Conservation (phyloP, 257 asterid genomes). For the Leptodermis oblonga region DNA sequence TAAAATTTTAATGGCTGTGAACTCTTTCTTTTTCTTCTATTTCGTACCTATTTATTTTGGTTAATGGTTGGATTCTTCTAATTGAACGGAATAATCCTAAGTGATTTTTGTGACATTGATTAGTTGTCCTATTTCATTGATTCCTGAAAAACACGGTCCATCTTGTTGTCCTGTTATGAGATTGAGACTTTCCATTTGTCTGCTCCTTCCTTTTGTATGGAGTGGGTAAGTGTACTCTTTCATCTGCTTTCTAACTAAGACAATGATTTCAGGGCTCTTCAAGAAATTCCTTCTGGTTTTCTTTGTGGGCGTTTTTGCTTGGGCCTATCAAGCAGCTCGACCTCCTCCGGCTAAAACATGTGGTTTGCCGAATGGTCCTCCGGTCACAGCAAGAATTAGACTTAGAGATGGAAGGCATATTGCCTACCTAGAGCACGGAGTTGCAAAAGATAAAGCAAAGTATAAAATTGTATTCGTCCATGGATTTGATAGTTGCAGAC, state of each 20-base stretch:
- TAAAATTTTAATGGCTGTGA: too few species aligned
- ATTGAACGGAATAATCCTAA: too few species aligned
- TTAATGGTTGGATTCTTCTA: too few species aligned
- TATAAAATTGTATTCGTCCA: constrained; percentile 66
- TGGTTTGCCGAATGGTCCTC: constrained; percentile 66
- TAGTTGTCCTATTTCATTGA: too few species aligned
- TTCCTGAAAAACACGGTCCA: too few species aligned
- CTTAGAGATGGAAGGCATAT: constrained; percentile 77
- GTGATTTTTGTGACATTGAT: not conserved
- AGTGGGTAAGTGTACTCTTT: not conserved
- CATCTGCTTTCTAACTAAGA: constrained; percentile 2
- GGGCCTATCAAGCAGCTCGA: constrained; percentile 63
- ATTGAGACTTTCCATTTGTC: not conserved
- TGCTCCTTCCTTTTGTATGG: not conserved
- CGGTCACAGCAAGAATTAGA: constrained; percentile 65
- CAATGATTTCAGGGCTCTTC: constrained; percentile 50
- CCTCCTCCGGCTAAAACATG: constrained; percentile 65
- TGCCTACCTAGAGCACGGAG: constrained; percentile 75
- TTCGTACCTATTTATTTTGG: too few species aligned
- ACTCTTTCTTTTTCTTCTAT: too few species aligned
- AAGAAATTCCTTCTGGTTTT: constrained; percentile 49
- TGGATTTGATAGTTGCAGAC: constrained; percentile 55
- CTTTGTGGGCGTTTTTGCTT: constrained; percentile 55
- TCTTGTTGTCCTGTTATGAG: not conserved
- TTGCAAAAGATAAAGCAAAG: constrained; percentile 56